These are phyloP conservation scores for Camptophora hylomeconis DNA, from an alignment of 2,329 filamentous ascomycete genomes.

Conservation along the genomic window DNA sequence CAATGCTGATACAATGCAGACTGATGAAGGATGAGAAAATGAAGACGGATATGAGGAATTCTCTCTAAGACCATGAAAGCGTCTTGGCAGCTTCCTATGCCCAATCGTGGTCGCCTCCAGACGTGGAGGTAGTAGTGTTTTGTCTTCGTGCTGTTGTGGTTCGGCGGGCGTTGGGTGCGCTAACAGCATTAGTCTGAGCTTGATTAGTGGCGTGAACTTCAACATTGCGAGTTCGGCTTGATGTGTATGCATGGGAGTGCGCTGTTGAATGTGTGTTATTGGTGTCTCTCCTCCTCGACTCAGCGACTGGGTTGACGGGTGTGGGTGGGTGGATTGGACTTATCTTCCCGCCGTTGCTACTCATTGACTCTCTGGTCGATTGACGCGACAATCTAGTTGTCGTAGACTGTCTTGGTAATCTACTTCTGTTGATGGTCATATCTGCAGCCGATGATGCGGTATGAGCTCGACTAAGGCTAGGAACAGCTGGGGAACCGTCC, in stretches of 20 bases:
- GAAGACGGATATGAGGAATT: no score
- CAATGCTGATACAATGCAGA: no score
- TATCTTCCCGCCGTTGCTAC: slow-evolving; percentile 9
- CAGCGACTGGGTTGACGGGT: slow-evolving; percentile 12
- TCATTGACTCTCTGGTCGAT: slow-evolving; percentile 17
- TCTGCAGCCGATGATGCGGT: slow-evolving; percentile 11
- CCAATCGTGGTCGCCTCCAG: no score
- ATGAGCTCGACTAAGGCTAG: slow-evolving; percentile 12
- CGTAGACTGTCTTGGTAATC: slow-evolving; percentile 13
- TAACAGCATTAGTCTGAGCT: no score
- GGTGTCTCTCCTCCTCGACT: slow-evolving; percentile 9
- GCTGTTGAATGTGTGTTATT: slow-evolving; percentile 4
- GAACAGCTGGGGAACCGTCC: slow-evolving; percentile 15
- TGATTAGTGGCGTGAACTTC: slow-evolving; percentile 3
- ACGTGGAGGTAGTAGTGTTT: no score
- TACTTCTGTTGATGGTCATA: slow-evolving; percentile 15
- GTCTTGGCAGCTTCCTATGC: no score
- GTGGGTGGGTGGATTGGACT: slow-evolving; percentile 8
- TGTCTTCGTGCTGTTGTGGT: slow-evolving; percentile 1
- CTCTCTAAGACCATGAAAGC: no score
- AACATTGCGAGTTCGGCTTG: slow-evolving; percentile 2
- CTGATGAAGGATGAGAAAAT: no score
- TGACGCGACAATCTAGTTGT: slow-evolving; percentile 13
- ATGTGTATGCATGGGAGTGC: background rate
- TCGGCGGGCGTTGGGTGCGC: background rate